Evolutionary conservation across 1,284 basidiomycete genomes (phyloP).

Genomic region (Naganishia sp.): DNA sequence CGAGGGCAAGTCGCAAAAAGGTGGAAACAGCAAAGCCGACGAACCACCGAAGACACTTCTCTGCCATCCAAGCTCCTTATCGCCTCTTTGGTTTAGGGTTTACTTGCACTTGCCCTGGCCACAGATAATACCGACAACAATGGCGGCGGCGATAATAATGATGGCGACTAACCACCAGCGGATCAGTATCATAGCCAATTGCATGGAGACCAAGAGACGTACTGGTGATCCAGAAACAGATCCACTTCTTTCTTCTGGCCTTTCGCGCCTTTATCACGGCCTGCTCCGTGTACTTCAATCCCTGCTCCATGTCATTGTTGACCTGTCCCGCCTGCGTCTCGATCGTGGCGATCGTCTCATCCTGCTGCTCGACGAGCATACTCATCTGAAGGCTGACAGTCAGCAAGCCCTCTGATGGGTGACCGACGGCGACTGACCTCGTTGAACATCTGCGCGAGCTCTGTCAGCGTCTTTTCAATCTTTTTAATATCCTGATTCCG

Average conservation of each 20-base stretch:
- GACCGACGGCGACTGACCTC: slow-evolving; percentile 64
- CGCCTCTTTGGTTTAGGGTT: background rate
- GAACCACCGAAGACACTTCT: background rate
- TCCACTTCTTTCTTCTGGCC: slow-evolving; percentile 79
- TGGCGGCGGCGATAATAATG: slow-evolving; percentile 23
- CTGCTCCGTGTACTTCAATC: slow-evolving; percentile 65
- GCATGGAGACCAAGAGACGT: background rate
- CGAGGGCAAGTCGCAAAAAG: background rate
- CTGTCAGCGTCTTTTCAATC: slow-evolving; percentile 83
- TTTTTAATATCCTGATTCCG: slow-evolving; percentile 83
- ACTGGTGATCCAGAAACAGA: slow-evolving; percentile 58
- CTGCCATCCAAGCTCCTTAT: background rate
- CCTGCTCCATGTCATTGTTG: slow-evolving; percentile 67
- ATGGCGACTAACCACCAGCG: slow-evolving; percentile 4
- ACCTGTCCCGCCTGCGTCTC: slow-evolving; percentile 66
- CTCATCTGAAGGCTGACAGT: slow-evolving; percentile 62
- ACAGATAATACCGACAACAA: slow-evolving; percentile 26
- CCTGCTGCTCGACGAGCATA: slow-evolving; percentile 74
- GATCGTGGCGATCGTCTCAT: slow-evolving; percentile 68
- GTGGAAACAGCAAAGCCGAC: background rate
- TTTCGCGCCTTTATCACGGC: slow-evolving; percentile 73
- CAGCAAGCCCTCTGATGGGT: slow-evolving; percentile 69
- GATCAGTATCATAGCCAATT: background rate
- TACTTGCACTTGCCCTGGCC: slow-evolving; percentile 28
- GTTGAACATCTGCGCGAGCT: slow-evolving; percentile 83